Percentiles rank a stretch among this genome's conserved stretches.
phyloP scores from a whole-genome alignment of 2,329 filamentous ascomycete genomes.

The Epichloe sp. region DNA sequence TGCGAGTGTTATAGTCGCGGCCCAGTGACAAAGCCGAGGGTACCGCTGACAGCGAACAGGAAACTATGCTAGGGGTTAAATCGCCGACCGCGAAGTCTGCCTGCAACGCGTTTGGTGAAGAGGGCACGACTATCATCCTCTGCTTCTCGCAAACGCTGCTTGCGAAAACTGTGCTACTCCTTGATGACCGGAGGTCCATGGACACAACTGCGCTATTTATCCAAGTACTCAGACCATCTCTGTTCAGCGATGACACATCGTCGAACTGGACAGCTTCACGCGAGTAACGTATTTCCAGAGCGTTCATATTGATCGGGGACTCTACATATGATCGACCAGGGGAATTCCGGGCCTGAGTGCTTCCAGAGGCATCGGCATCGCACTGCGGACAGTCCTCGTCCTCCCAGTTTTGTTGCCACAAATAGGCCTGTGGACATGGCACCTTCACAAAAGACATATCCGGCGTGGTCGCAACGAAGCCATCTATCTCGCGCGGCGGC shows the following conservation, averaged over 20 bases:
- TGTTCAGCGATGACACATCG: not conserved
- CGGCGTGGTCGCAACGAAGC: not conserved
- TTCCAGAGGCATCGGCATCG: too few relatives aligned
- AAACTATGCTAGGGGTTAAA: not conserved
- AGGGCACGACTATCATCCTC: not conserved
- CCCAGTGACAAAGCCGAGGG: not conserved
- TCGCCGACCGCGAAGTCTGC: not conserved
- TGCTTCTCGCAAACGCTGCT: not conserved
- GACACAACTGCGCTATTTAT: not conserved
- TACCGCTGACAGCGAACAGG: not conserved
- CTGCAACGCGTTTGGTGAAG: not conserved
- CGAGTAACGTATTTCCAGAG: not conserved
- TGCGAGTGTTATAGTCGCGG: not conserved
- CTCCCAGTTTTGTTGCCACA: not conserved
- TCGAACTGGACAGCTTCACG: not conserved
- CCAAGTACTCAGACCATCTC: not conserved
- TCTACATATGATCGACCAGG: not conserved
- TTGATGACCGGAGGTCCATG: not conserved
- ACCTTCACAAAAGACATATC: not conserved
- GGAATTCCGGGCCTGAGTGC: not conserved
- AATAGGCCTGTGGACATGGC: not conserved
- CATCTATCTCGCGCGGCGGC: not conserved
- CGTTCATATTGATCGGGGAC: not conserved
- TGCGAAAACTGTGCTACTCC: not conserved
- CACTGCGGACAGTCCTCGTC: too few relatives aligned